phyloP scores from a whole-genome alignment of 805 yeast species.

The Saturnispora halmiae region DNA sequence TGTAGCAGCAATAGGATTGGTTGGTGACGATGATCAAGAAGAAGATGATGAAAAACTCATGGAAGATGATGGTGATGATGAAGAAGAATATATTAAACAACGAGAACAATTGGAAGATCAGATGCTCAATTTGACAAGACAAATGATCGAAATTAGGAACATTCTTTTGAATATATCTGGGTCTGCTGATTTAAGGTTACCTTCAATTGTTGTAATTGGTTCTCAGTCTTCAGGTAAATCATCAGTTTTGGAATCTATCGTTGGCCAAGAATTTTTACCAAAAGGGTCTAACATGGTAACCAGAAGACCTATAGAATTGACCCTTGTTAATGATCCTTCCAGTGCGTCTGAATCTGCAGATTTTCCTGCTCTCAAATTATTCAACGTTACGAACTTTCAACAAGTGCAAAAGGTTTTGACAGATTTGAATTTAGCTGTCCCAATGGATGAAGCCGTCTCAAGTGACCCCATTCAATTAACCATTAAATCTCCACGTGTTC shows the following conservation, averaged over 20 bases:
- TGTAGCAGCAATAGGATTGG: conserved; percentile 36
- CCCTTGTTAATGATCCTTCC: conserved; percentile 79
- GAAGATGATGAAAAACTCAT: conserved; percentile 38
- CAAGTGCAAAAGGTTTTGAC: conserved; percentile 81
- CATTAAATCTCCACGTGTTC: conserved; percentile 80
- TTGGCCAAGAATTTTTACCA: conserved; percentile 96
- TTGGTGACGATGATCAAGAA: conserved; percentile 28
- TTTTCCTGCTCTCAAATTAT: conserved; percentile 81
- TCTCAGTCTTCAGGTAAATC: conserved; percentile 97
- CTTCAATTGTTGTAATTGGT: conserved; percentile 94
- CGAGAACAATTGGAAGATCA: conserved; percentile 61
- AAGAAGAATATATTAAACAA: conserved; percentile 36
- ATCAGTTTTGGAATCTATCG: conserved; percentile 90
- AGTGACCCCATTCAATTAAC: conserved; percentile 91
- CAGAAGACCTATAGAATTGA: conserved; percentile 91
- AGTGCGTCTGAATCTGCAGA: conserved; percentile 79
- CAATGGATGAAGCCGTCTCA: conserved; percentile 75
- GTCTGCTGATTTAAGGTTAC: conserved; percentile 68
- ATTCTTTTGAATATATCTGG: conserved; percentile 67
- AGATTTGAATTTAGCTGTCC: conserved; percentile 89
- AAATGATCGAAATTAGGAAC: conserved; percentile 92
- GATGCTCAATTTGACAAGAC: conserved; percentile 82
- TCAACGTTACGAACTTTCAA: conserved; percentile 74
- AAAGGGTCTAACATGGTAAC: conserved; percentile 98
- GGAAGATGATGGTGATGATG: conserved; percentile 34